These are phyloP conservation scores for Arctostaphylos glauca DNA, from an alignment of 148 eudicot species.

Conservation along the genomic window DNA sequence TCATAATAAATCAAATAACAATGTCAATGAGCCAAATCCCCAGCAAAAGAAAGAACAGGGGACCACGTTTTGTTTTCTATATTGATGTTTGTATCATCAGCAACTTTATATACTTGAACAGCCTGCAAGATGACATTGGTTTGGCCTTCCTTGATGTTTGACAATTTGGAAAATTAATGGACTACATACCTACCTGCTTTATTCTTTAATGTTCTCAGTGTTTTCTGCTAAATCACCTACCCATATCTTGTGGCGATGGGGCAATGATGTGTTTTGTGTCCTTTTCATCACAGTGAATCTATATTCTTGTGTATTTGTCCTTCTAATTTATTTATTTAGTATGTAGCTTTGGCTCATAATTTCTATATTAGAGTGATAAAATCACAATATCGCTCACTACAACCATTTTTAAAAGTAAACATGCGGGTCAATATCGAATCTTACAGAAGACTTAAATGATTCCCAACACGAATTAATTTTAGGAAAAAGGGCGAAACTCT, in stretches of 20 bases:
- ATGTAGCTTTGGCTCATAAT: background rate
- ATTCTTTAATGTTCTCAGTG: background rate
- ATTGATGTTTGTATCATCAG: background rate
- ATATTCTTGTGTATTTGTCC: background rate
- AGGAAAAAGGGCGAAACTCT: background rate
- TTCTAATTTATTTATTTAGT: too few species aligned
- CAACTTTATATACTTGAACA: background rate
- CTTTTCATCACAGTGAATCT: background rate
- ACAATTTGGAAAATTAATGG: background rate
- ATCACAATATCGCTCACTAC: background rate
- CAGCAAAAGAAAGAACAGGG: background rate
- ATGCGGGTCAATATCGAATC: background rate
- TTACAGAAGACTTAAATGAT: background rate
- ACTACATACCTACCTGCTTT: background rate
- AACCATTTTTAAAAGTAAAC: background rate
- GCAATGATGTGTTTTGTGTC: background rate
- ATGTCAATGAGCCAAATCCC: background rate
- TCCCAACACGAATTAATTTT: background rate
- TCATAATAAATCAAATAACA: background rate
- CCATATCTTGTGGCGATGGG: background rate
- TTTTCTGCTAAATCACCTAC: background rate
- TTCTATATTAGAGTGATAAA: too few species aligned
- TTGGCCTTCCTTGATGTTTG: background rate
- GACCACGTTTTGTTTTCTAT: background rate
- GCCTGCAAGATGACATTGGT: background rate